Base-by-base conservation (phyloP, 1,284 basidiomycete species). In the Sporisorium sorghi region DNA sequence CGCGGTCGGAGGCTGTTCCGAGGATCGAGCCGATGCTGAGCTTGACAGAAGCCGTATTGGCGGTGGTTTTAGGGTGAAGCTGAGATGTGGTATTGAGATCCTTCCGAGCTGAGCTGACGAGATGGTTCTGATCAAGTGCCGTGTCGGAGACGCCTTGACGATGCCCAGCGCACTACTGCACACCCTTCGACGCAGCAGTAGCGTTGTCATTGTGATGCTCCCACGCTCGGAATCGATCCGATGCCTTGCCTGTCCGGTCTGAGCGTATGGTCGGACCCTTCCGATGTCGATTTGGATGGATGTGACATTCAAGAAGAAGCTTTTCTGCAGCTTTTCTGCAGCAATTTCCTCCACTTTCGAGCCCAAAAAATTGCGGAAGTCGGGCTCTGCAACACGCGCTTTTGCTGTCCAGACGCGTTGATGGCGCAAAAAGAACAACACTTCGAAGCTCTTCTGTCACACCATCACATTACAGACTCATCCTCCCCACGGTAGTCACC, bases 341-440 rank as follows among this genome's bases (percentile, higher is more conserved):
- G n/a, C 21, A 21, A 52, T 52, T 37, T 37, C 46, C 60, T 46
- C 49, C 54, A 63, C 61, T 46, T 57, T 42, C 12, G 12, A 6
- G 14, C 46, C 10, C 40, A n/a, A 47, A 37, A 51, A 23, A 35
- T 48, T 47, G 35, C 65, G 65, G 65, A 40, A 68, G 15, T 68
- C 65, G 65, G 65, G 19, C 5, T 12, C 33, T 33, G 21, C 40
- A n/a, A 44, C 53, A 59, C 64, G 64, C 64, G 54, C 56, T 26
- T 30, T 33, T n/a, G n/a, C n/a, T n/a, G n/a, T n/a, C n/a, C 24
- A 5, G 48, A 50, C 54, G 58, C 59, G 55, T 52, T 50, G 49
- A 57, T 50, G 49, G 40, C 15, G 30, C n/a, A n/a, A 60, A 56
- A 56, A 68, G 58, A 68, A 68, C 65, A 68, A 61, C 65, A 61